A percentile compares a stretch with the other conserved stretches of the same genome.
Evolutionary conservation across 805 yeast genomes (phyloP).

Genomic region (Yamadazyma akitaensis): DNA sequence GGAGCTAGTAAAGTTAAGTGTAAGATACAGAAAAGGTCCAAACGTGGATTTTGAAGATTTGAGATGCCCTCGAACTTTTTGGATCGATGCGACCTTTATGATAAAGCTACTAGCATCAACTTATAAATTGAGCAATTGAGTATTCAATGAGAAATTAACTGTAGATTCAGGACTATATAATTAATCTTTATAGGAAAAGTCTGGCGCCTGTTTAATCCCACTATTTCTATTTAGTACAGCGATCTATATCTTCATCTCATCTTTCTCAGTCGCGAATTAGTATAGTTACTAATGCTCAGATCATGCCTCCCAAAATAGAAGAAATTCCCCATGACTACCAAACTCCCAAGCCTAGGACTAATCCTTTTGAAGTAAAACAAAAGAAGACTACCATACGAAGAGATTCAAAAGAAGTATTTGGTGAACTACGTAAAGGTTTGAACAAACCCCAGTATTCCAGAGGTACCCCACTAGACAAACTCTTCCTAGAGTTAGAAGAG

Average conservation of each 20-base stretch:
- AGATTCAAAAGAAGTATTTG: constrained; percentile 29
- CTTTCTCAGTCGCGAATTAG: constrained; percentile 1
- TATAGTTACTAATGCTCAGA: background rate
- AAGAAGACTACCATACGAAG: constrained; percentile 29
- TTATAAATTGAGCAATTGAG: background rate
- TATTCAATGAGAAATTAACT: background rate
- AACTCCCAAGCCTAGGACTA: constrained; percentile 17
- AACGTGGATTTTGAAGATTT: background rate
- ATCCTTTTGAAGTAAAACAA: constrained; percentile 27
- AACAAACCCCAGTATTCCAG: constrained; percentile 28
- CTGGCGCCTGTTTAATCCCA: too few relatives aligned
- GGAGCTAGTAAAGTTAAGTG: too few relatives aligned
- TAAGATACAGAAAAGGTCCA: background rate
- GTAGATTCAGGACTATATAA: too few relatives aligned
- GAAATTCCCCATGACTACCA: constrained; percentile 7
- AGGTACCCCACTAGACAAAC: constrained; percentile 31
- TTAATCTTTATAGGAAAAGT: too few relatives aligned
- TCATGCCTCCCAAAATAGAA: constrained; percentile 24
- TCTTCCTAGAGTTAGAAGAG: constrained; percentile 29
- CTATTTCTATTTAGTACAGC: background rate
- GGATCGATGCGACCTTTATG: constrained; percentile 1
- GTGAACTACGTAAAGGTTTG: constrained; percentile 29
- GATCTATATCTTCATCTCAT: background rate
- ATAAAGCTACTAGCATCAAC: background rate
- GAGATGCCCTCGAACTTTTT: constrained; percentile 6